Evolutionary conservation across 805 yeast genomes (phyloP), one percentile per base, ranked within the genome.

Genomic region (Osmozyma mogii): DNA sequence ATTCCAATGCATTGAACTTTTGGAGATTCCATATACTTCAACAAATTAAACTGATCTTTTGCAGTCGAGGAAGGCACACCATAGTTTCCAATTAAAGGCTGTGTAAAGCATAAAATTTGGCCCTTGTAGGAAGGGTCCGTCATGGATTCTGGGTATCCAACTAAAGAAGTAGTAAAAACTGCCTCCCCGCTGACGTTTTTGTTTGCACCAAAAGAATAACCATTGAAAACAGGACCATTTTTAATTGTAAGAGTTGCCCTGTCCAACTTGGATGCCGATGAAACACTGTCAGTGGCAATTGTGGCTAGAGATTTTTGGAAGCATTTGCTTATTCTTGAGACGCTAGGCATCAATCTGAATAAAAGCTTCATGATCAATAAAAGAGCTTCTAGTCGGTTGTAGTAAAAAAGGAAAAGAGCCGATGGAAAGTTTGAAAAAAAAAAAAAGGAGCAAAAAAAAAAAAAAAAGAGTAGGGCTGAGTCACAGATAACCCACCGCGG

Each of bases 91-190:
- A 92, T 85, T 52, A 92, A 70, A 14, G 98, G 98, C 60, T 87
- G 96, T 6, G 98, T 92, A 63, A 92, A 84, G 37, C 92, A 94
- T 43, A 92, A 74, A 45, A 92, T 92, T 66, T 92, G 99, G 29
- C 98, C 99, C 47, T 78, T 79, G 59, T 92, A 92, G 5, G 96
- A 87, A 22, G 99, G 99, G 58, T 92, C 98, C 14, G 98, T 92
- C 94, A 92, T 87, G 6, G 96, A 84, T 59, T 92, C 98, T 11
- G 98, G 97, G 60, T 92, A 92, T 12, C 98, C 99, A 9, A 92
- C 98, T 57, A 94, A 70, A 6, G 96, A 92, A 19, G 99, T 94
- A 27, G 96, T 85, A 67, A 92, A 92, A 25, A 94, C 98, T 17
- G 96, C 95, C 60, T 92, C 99, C 40, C 99, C 99, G 36, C 94